A percentile compares a stretch with the other conserved stretches of the same genome.
Evolutionary conservation across 164 flowering plant genomes (phyloP).

Genomic region (Vitis cinerea): DNA sequence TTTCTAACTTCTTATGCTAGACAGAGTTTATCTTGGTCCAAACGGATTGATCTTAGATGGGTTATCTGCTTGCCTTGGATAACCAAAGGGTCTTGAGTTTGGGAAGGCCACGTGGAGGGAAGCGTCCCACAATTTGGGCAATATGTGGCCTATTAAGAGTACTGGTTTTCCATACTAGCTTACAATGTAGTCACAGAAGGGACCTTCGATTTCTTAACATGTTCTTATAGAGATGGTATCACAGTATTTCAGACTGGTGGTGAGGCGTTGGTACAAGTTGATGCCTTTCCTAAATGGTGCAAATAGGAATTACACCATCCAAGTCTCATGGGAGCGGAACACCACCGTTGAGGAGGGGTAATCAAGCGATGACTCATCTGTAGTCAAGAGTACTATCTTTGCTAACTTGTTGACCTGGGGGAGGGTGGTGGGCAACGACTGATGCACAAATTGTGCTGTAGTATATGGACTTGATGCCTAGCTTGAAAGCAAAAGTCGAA

Average conservation of each 20-base stretch:
- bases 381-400: too few species aligned
- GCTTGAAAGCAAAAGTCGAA: constrained; percentile 22
- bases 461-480: constrained; percentile 36
- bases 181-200: constrained; percentile 18
- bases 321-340: constrained; percentile 25
- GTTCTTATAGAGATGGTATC: constrained; percentile 23
- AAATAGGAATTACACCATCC: constrained; percentile 4
- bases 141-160: constrained; percentile 16
- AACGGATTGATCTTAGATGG: too few species aligned
- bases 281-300: constrained; percentile 29
- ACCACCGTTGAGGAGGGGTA: constrained; percentile 25
- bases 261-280: constrained; percentile 30
- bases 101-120: too few species aligned
- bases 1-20: too few species aligned
- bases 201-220: constrained; percentile 28
- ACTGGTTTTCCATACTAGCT: constrained; percentile 23
- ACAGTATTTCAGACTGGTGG: neutral
- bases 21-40: too few species aligned
- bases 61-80: too few species aligned
- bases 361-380: too few species aligned
- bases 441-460: constrained; percentile 32
- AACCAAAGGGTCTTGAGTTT: too few species aligned
- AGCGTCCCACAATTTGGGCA: neutral
- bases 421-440: constrained; percentile 13
- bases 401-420: constrained; percentile 10